Conservation (phyloP, 495 filamentous ascomycete species). For the Neurospora sp. region DNA sequence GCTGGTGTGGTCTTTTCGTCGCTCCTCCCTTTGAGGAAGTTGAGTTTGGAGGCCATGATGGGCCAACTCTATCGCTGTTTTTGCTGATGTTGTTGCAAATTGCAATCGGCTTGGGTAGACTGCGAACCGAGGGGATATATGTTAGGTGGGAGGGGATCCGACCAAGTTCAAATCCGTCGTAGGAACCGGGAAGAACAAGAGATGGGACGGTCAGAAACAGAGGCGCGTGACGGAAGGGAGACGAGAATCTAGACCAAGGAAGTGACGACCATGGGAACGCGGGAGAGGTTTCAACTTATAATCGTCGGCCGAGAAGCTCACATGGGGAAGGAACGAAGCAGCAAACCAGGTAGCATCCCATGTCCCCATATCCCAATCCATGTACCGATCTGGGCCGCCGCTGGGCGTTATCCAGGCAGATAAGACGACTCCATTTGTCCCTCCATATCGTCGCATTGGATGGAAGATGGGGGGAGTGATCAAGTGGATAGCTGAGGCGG, state of each 20-base stretch:
- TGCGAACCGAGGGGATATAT: background rate
- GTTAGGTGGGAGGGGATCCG: background rate
- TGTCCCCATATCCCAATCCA: background rate
- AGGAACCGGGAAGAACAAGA: background rate
- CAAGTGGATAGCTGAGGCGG: background rate
- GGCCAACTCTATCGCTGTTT: background rate
- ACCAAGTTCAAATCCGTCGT: background rate
- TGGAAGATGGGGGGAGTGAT: no score
- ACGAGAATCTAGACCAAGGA: background rate
- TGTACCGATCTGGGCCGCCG: background rate
- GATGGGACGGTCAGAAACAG: background rate
- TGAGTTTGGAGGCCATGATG: conserved; percentile 9
- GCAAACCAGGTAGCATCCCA: background rate
- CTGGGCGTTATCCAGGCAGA: background rate
- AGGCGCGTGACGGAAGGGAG: background rate
- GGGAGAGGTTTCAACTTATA: background rate
- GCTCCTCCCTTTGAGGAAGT: conserved; percentile 5
- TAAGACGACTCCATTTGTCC: background rate
- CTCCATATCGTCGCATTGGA: background rate
- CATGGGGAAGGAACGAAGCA: background rate
- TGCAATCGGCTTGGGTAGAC: background rate
- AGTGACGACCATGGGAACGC: background rate
- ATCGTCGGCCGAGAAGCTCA: background rate
- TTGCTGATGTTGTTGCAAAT: background rate
- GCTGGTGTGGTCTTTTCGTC: conserved; percentile 15